phyloP scores from a whole-genome alignment of 306 rosid genomes.

The Castanopsis chinensis region DNA sequence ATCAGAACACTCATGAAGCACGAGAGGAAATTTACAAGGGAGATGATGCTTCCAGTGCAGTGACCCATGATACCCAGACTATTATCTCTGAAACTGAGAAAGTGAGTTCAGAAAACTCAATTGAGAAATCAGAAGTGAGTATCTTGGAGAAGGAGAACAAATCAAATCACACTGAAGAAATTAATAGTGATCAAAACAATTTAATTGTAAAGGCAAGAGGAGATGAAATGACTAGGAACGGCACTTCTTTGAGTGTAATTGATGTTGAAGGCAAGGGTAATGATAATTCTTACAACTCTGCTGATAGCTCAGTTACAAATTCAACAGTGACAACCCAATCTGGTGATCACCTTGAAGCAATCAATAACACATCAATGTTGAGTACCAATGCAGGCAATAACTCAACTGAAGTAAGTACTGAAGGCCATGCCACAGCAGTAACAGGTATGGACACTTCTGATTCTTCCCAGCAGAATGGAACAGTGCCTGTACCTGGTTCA shows the following conservation, averaged over 20 bases:
- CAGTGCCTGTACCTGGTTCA: conserved; percentile 10
- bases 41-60: conserved; percentile 98
- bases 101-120: conserved; percentile 40
- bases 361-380: conserved; percentile 25
- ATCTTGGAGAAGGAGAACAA: conserved; percentile 29
- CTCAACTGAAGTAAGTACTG: conserved; percentile 18
- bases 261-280: conserved; percentile 29
- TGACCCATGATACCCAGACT: conserved; percentile 64
- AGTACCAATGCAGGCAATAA: conserved; percentile 30
- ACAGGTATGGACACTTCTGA: conserved; percentile 10
- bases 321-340: conserved; percentile 26
- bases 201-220: conserved; percentile 36
- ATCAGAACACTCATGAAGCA: conserved; percentile 62
- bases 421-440: conserved; percentile 12
- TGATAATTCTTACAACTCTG: conserved; percentile 24
- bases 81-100: conserved; percentile 36
- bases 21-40: conserved; percentile 90
- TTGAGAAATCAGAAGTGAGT: conserved; percentile 31
- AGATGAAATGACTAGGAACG: conserved; percentile 25
- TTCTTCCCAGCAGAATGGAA: conserved; percentile 41
- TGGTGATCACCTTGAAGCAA: conserved; percentile 29
- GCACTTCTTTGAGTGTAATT: conserved; percentile 30
- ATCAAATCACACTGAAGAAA: conserved; percentile 26
- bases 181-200: conserved; percentile 28
- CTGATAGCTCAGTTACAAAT: conserved; percentile 26